phyloP scores from a whole-genome alignment of 345 rosid genomes.

The Eucalyptus tenuipes region DNA sequence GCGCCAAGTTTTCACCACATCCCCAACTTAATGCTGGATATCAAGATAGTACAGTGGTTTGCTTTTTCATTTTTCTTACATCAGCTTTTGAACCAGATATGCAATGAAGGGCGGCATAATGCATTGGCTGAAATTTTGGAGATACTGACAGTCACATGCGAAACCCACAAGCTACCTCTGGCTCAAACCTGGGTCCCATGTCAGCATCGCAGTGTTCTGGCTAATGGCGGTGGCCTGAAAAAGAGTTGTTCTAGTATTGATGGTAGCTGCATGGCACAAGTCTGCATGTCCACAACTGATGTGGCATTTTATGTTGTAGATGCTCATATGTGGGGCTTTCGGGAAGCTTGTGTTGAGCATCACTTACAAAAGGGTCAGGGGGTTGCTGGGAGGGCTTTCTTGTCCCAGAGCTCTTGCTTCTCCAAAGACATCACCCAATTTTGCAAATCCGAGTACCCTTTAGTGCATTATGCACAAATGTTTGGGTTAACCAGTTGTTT shows the following conservation, averaged over 20 bases:
- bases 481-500: slow-evolving; percentile 66
- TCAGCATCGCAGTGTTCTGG: slow-evolving; percentile 74
- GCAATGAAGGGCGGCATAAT: slow-evolving; percentile 78
- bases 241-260: slow-evolving; percentile 85
- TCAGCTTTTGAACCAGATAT: slow-evolving; percentile 56
- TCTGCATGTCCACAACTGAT: slow-evolving; percentile 93
- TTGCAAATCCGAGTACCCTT: slow-evolving; percentile 82
- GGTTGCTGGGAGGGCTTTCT: slow-evolving; percentile 80
- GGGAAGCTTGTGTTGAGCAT: slow-evolving; percentile 90
- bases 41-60: not conserved
- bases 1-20: not conserved
- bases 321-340: slow-evolving; percentile 90
- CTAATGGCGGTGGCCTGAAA: slow-evolving; percentile 80
- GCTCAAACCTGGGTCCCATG: slow-evolving; percentile 99
- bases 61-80: slow-evolving; percentile 8
- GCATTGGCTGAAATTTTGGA: slow-evolving; percentile 88
- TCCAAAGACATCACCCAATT: slow-evolving; percentile 56
- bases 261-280: slow-evolving; percentile 78
- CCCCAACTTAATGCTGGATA: not conserved
- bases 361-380: slow-evolving; percentile 96
- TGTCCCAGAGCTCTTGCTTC: slow-evolving; percentile 66
- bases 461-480: slow-evolving; percentile 96
- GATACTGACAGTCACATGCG: slow-evolving; percentile 76
- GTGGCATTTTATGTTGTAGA: slow-evolving; percentile 79
- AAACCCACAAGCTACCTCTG: slow-evolving; percentile 76